phyloP scores from a whole-genome alignment of 1,139 yeast species.

The Nakaseomyces nivariensis region DNA sequence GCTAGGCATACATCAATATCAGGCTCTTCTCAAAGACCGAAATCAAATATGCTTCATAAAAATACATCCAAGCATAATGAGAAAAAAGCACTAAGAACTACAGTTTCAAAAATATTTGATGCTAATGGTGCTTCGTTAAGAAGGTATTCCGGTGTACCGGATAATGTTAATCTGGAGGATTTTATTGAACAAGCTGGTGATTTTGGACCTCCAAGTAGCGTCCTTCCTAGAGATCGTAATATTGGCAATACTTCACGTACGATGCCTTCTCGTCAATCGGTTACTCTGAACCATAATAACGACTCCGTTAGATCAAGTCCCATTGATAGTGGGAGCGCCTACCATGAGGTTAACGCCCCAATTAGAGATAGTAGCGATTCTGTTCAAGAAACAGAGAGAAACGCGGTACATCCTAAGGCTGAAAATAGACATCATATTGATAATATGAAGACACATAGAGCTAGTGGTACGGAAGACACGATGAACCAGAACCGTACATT shows the following conservation, averaged over 20 bases:
- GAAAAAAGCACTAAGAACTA: conserved; percentile 42
- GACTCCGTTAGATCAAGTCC: conserved; percentile 5
- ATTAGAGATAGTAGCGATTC: not conserved
- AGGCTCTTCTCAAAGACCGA: conserved; percentile 7
- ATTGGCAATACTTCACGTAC: not conserved
- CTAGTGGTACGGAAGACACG: not conserved
- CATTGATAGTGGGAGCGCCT: conserved; percentile 7
- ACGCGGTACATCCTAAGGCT: not conserved
- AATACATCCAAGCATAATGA: not conserved
- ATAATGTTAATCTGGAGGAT: conserved; percentile 57
- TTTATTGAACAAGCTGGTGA: conserved; percentile 41
- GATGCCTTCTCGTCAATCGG: not conserved
- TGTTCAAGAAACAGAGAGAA: not conserved
- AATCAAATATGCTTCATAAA: not conserved
- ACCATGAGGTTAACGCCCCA: conserved; percentile 4
- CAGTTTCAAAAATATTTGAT: conserved; percentile 63
- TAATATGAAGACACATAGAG: not conserved
- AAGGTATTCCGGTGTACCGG: conserved; percentile 62
- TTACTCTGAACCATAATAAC: not conserved
- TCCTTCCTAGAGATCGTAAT: conserved; percentile 8
- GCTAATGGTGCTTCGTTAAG: conserved; percentile 63
- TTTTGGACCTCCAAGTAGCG: conserved; percentile 22
- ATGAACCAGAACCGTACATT: not conserved
- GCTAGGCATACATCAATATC: conserved; percentile 8
- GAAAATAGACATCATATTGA: not conserved